Conservation (phyloP, 495 filamentous ascomycete species). For the Talaromyces stipitatus region DNA sequence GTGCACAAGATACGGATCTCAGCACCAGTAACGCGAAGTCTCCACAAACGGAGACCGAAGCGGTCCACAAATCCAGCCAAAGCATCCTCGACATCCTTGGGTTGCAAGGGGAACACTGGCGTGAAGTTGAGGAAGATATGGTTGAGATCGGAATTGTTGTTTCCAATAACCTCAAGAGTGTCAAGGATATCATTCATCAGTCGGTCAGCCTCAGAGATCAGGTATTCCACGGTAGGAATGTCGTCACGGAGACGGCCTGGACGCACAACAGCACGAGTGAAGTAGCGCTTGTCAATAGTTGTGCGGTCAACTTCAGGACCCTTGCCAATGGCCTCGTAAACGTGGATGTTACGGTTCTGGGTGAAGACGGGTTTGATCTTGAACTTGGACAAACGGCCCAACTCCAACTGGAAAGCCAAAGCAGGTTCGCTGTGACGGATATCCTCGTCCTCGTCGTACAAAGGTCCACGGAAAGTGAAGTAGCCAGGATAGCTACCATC, state of each 20-base stretch:
- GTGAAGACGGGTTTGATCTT: constrained; percentile 97
- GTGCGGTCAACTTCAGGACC: constrained; percentile 73
- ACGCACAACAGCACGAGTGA: constrained; percentile 88
- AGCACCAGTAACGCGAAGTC: constrained; percentile 91
- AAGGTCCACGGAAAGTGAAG: constrained; percentile 93
- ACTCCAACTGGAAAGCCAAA: constrained; percentile 94
- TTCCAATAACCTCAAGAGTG: constrained; percentile 94
- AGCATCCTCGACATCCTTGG: constrained; percentile 86
- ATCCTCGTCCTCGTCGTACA: constrained; percentile 81
- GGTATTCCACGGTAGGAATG: constrained; percentile 93
- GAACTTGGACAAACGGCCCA: constrained; percentile 91
- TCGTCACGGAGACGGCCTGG: constrained; percentile 91
- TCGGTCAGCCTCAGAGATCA: constrained; percentile 94
- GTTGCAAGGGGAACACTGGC: constrained; percentile 84
- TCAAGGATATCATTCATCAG: constrained; percentile 97
- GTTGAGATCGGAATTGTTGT: constrained; percentile 98
- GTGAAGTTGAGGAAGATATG: constrained; percentile 99
- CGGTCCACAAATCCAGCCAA: constrained; percentile 92
- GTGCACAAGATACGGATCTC: constrained; percentile 99
- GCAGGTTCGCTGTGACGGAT: constrained; percentile 97
- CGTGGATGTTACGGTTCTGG: constrained; percentile 97
- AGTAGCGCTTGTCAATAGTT: constrained; percentile 76
- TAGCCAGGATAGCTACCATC: constrained; percentile 95
- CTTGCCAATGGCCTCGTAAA: constrained; percentile 95
- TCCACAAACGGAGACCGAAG: constrained; percentile 91